These are phyloP conservation scores for Zymoseptoria passerinii DNA, from an alignment of 2,329 filamentous ascomycete species.

Conservation along the genomic window DNA sequence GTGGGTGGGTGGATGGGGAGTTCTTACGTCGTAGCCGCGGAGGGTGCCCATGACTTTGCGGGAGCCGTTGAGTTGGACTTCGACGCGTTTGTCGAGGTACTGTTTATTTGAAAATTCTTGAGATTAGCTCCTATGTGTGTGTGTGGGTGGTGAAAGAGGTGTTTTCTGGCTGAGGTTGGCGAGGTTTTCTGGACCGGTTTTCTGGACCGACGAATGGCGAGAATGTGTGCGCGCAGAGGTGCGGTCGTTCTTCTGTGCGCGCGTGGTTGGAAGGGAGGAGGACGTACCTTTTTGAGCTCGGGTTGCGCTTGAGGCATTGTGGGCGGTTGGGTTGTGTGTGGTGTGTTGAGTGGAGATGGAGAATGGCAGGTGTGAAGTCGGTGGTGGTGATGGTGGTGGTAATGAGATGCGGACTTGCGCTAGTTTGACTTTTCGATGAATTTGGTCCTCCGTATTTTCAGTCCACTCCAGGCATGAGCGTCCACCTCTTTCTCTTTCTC, in stretches of 20 bases:
- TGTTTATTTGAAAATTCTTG: conserved; percentile 31
- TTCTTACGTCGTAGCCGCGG: conserved; percentile 91
- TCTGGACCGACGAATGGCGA: neutral
- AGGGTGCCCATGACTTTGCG: conserved; percentile 93
- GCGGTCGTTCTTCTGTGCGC: neutral
- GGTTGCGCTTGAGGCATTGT: conserved; percentile 90
- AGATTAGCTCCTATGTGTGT: neutral
- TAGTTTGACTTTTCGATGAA: neutral
- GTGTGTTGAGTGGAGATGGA: neutral
- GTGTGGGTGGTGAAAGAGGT: neutral
- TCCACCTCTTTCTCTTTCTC: too few relatives aligned
- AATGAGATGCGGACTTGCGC: neutral
- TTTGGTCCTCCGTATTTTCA: neutral
- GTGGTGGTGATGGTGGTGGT: neutral
- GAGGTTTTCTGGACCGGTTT: neutral
- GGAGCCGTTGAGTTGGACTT: conserved; percentile 95
- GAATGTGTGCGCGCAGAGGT: neutral
- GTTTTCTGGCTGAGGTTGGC: neutral
- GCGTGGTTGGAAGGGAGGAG: neutral
- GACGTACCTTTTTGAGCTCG: conserved; percentile 87
- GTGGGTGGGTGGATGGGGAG: too few relatives aligned
- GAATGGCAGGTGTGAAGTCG: too few relatives aligned
- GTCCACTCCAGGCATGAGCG: too few relatives aligned
- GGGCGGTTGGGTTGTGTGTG: conserved; percentile 2
- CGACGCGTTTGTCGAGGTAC: conserved; percentile 99